Conservation (phyloP, 495 filamentous ascomycete genomes). For the Aspergillus carlsbadensis region DNA sequence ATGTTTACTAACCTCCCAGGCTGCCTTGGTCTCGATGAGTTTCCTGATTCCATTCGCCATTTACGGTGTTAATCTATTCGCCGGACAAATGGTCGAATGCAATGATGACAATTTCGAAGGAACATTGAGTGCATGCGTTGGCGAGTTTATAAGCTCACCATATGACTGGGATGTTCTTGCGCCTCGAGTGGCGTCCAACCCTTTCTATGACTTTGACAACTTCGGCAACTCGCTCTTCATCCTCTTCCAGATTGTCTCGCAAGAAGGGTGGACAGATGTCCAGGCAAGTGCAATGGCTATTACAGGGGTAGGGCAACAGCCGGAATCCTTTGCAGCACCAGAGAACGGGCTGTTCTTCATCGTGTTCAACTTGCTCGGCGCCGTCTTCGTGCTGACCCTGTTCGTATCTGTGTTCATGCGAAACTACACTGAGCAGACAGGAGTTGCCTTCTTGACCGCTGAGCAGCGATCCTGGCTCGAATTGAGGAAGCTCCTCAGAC, state of each 20-base stretch:
- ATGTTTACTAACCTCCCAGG: constrained; percentile 33
- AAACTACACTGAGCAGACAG: constrained; percentile 98
- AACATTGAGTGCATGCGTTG: constrained; percentile 66
- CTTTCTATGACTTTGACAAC: constrained; percentile 90
- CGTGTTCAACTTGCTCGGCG: constrained; percentile 92
- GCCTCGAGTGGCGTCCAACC: constrained; percentile 75
- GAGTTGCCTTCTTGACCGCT: constrained; percentile 92
- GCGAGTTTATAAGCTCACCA: constrained; percentile 75
- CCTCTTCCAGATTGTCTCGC: constrained; percentile 97
- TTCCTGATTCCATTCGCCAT: constrained; percentile 95
- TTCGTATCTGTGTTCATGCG: constrained; percentile 99
- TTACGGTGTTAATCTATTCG: constrained; percentile 90
- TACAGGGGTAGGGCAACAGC: constrained; percentile 72
- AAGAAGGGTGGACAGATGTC: constrained; percentile 95
- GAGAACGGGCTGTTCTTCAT: constrained; percentile 94
- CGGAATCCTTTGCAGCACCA: constrained; percentile 62
- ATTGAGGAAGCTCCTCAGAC: constrained; percentile 85
- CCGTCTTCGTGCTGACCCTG: constrained; percentile 95
- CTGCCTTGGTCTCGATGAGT: constrained; percentile 90
- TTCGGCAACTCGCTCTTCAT: constrained; percentile 92
- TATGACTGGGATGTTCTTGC: constrained; percentile 81
- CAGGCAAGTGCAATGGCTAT: constrained; percentile 81
- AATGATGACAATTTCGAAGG: constrained; percentile 65
- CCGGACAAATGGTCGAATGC: constrained; percentile 74
- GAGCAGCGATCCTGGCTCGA: constrained; percentile 98